phyloP scores from a whole-genome alignment of 257 asterid genomes.

The Penstemon newberryi region DNA sequence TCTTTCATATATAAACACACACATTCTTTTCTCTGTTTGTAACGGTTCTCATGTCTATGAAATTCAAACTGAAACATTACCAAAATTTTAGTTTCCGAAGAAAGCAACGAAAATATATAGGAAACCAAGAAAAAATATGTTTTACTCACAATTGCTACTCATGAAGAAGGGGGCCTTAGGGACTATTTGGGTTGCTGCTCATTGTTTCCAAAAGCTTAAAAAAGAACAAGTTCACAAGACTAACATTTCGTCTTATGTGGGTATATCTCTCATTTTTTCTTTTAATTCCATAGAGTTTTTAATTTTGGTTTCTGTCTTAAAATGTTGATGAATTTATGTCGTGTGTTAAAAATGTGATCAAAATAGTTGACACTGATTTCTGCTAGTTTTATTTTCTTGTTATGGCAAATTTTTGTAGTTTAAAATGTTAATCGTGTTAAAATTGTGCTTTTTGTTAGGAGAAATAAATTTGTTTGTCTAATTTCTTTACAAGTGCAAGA shows the following conservation, averaged over 20 bases:
- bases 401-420: background rate
- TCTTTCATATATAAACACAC: constrained; percentile 2
- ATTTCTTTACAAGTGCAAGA: background rate
- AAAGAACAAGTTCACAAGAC: constrained; percentile 59
- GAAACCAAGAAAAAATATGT: constrained; percentile 42
- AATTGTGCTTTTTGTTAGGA: background rate
- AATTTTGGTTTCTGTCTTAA: background rate
- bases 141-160: constrained; percentile 65
- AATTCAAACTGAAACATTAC: background rate
- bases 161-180: constrained; percentile 78
- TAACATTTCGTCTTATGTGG: constrained; percentile 71
- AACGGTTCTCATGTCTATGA: constrained; percentile 12
- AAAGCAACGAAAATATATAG: constrained; percentile 9
- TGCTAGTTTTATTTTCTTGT: constrained; percentile 10
- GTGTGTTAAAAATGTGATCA: constrained; percentile 1
- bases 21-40: constrained; percentile 5
- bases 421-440: background rate
- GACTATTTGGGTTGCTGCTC: constrained; percentile 92
- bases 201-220: constrained; percentile 61
- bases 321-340: constrained; percentile 10
- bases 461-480: too few species aligned
- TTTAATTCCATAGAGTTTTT: background rate
- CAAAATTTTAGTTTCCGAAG: too few species aligned
- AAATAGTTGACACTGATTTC: background rate
- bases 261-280: constrained; percentile 36